Conservation (phyloP, 2,329 filamentous ascomycete species). For the Aspergillus ibericus region DNA sequence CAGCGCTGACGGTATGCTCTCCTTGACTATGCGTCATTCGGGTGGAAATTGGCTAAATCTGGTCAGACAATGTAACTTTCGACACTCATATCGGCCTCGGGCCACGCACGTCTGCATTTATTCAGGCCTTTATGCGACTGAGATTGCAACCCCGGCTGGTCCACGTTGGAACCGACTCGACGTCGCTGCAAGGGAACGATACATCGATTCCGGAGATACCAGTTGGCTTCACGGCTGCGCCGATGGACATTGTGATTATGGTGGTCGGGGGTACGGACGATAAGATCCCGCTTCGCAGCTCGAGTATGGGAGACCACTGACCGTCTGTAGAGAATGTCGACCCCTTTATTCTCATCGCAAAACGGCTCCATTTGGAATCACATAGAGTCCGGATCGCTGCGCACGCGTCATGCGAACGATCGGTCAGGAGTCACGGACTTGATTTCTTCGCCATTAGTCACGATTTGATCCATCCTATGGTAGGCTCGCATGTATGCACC, state of each 20-base stretch:
- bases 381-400: neutral
- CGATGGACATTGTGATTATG: slow-evolving; percentile 6
- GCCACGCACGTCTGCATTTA: slow-evolving; percentile 1
- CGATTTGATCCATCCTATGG: neutral
- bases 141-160: neutral
- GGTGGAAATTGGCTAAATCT: too few relatives aligned
- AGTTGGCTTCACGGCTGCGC: neutral
- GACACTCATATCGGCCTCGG: neutral
- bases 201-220: neutral
- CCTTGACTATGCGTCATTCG: neutral
- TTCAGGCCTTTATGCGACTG: slow-evolving; percentile 1
- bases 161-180: neutral
- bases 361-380: neutral
- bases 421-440: neutral
- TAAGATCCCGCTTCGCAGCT: neutral
- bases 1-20: neutral
- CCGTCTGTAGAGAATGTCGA: neutral
- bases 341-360: neutral
- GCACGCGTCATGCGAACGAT: neutral
- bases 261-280: neutral
- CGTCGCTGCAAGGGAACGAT: neutral
- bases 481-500: neutral
- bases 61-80: neutral
- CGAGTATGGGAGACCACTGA: neutral
- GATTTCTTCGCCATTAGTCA: neutral